Percentiles rank a stretch among this genome's conserved stretches.
These are phyloP conservation scores for Trichosporon sp. DNA, from an alignment of 1,284 basidiomycete genomes.

Conservation along the genomic window DNA sequence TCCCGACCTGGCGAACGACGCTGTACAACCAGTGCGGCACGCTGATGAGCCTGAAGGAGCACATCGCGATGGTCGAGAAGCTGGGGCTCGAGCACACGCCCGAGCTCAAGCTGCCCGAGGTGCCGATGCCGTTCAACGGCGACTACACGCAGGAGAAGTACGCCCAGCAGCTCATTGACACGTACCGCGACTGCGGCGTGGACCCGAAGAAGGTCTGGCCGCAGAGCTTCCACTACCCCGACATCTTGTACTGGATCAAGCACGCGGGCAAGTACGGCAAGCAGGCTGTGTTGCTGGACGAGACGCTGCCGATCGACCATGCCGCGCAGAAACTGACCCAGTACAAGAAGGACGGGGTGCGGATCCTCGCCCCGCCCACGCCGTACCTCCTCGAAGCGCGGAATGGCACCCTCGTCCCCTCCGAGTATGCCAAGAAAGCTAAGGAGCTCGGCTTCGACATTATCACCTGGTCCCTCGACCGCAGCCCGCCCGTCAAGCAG, in stretches of 20 bases:
- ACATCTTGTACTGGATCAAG: constrained; percentile 33
- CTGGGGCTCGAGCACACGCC: constrained; percentile 35
- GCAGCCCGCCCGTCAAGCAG: constrained; percentile 25
- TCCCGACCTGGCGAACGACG: constrained; percentile 25
- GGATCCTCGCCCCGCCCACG: constrained; percentile 29
- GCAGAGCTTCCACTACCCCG: constrained; percentile 33
- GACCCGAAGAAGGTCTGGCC: constrained; percentile 28
- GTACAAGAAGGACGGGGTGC: constrained; percentile 30
- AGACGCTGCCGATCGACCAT: constrained; percentile 20
- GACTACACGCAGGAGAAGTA: constrained; percentile 34
- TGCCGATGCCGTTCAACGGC: constrained; percentile 33
- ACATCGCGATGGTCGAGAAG: constrained; percentile 28
- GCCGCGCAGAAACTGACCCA: constrained; percentile 20
- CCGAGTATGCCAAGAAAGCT: constrained; percentile 30
- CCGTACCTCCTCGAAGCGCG: constrained; percentile 27
- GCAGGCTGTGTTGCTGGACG: constrained; percentile 33
- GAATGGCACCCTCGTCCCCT: constrained; percentile 30
- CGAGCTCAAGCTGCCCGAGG: constrained; percentile 33
- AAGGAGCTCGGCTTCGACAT: constrained; percentile 29
- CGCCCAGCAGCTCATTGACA: constrained; percentile 31
- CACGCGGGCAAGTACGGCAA: constrained; percentile 30
- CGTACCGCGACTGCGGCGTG: constrained; percentile 25
- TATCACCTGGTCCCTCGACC: constrained; percentile 34
- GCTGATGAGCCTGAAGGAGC: constrained; percentile 29
- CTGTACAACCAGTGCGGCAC: constrained; percentile 34